These are phyloP conservation scores for Wickerhamomyces rabaulensis DNA, from an alignment of 805 yeast species.

Conservation along the genomic window DNA sequence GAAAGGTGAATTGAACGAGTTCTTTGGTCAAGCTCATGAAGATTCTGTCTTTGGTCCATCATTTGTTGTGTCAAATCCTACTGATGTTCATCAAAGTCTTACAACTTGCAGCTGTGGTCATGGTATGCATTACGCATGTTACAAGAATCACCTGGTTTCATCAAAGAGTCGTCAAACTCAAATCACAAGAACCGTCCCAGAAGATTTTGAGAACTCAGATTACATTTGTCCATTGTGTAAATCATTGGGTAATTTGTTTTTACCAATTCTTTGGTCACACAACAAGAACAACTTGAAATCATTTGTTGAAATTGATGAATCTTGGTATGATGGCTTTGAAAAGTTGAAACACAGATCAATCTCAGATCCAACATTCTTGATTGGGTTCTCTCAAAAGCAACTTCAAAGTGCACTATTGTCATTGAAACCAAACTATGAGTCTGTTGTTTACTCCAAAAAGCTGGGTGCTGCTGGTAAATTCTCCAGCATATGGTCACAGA, in stretches of 20 bases:
- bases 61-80: constrained; percentile 39
- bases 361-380: constrained; percentile 2
- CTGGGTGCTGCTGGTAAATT: not conserved
- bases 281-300: constrained; percentile 31
- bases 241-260: constrained; percentile 74
- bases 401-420: constrained; percentile 2
- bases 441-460: not conserved
- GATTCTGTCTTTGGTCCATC: constrained; percentile 64
- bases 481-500: not conserved
- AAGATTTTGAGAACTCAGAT: constrained; percentile 62
- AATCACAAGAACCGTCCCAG: constrained; percentile 79
- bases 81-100: constrained; percentile 7
- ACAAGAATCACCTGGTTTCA: constrained; percentile 55
- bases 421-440: constrained; percentile 8
- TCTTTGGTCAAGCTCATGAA: constrained; percentile 32
- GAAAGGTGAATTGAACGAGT: constrained; percentile 33
- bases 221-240: constrained; percentile 90
- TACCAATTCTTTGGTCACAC: constrained; percentile 64
- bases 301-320: constrained; percentile 5
- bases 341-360: constrained; percentile 4
- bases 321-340: constrained; percentile 18
- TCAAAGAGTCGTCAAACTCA: constrained; percentile 55
- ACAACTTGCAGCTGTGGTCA: constrained; percentile 80
- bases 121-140: constrained; percentile 84
- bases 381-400: constrained; percentile 9